Conservation (phyloP, 2,329 filamentous ascomycete species). For the Colletotrichum noveboracense region DNA sequence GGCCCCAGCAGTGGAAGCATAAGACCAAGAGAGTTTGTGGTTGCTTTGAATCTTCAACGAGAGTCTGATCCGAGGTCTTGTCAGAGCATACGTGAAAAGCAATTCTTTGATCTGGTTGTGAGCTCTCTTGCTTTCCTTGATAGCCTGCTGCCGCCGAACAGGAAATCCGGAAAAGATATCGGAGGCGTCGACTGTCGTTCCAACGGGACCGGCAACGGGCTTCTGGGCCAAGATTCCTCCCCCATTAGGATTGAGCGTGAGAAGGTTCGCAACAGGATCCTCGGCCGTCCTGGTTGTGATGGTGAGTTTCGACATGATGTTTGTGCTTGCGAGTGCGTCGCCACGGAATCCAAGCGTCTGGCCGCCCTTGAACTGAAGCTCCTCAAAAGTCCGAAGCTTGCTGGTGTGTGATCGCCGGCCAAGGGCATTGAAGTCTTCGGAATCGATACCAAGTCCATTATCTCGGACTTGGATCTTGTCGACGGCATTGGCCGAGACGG, state of each 20-base stretch:
- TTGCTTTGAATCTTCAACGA: constrained; percentile 62
- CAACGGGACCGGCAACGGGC: constrained; percentile 60
- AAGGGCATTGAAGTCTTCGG: constrained; percentile 64
- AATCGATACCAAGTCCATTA: constrained; percentile 74
- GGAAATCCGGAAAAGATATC: constrained; percentile 66
- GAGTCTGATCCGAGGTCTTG: constrained; percentile 67
- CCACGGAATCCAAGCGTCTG: constrained; percentile 77
- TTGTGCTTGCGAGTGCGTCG: constrained; percentile 72
- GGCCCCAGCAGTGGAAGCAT: constrained; percentile 58
- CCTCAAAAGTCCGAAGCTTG: constrained; percentile 70
- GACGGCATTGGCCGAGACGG: constrained; percentile 69
- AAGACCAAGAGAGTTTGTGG: constrained; percentile 63
- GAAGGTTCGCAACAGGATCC: constrained; percentile 61
- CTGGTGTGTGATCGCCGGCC: constrained; percentile 76
- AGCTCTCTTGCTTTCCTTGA: constrained; percentile 63
- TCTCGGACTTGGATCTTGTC: constrained; percentile 74
- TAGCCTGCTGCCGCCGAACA: constrained; percentile 63
- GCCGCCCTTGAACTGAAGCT: constrained; percentile 61
- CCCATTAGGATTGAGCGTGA: constrained; percentile 45
- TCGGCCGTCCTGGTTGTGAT: constrained; percentile 68
- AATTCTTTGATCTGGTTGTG: constrained; percentile 64
- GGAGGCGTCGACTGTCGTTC: constrained; percentile 69
- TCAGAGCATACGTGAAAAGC: constrained; percentile 69
- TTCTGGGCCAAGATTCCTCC: constrained; percentile 46
- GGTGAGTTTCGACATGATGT: constrained; percentile 61